Evolutionary conservation across 768 basidiomycete species (phyloP), one percentile per base, ranked within the genome.

Genomic region (Crassisporium funariophilum): DNA sequence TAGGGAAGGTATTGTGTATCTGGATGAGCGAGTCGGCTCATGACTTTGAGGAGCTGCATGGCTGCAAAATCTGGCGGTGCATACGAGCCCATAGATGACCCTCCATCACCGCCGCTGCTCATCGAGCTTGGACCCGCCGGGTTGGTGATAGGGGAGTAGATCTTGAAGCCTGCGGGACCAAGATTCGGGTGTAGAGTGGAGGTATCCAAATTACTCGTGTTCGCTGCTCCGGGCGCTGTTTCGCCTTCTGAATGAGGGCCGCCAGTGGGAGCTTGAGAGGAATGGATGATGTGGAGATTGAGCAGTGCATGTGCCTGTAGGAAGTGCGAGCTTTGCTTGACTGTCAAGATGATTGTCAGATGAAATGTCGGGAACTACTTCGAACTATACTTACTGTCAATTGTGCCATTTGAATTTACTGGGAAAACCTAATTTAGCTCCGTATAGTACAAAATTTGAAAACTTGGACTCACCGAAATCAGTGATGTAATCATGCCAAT

Each of bases 221-320:
- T 71, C 31, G 71, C 64, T 21, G 53, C 53, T 29, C 49, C 57
- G 12, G 62, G 54, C 12, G 49, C 46, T 15, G 35, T 41, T 47
- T 64, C 66, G 41, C 66, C 57, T 47, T 62, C 56, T 31, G 59
- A 44, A 16, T 47, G 47, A 8, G 56, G 56, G 19, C 62, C 61
- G 39, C 60, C 55, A 3, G 68, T 63, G 0, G 76, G 61, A 1
- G 81, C 67, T 59, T 90, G 86, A 1, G 85, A 84, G 2, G 88
- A 85, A 56, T 92, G 89, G 42, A 93, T 88, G 62, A 93, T 86
- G 61, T 93, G 91, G 11, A 93, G 78, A 54, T 93, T 92, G 45
- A 93, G 77, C 1, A 90, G 71, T 0, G 88, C 76, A 48, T 92
- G 87, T 0, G 91, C 91, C 68, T 92, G 91, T 17, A 92, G 77